Conservation (phyloP, 441 rosid species). For the Croton laevigatus region DNA sequence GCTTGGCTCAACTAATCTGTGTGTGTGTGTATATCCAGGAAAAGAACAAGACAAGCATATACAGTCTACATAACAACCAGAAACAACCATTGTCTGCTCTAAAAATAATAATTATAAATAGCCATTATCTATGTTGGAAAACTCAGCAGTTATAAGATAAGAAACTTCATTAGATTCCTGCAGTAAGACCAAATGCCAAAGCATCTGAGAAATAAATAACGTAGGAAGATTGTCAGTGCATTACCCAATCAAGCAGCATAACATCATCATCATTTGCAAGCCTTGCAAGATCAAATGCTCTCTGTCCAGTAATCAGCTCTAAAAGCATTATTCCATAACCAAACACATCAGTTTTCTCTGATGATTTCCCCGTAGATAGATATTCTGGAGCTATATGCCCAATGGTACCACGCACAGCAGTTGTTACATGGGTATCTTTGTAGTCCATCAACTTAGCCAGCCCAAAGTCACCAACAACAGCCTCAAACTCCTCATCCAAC, state of each 20-base stretch:
- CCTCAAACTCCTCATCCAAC: slow-evolving; percentile 81
- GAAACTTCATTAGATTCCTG: neutral
- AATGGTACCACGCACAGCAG: slow-evolving; percentile 77
- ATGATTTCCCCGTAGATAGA: slow-evolving; percentile 77
- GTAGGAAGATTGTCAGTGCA: neutral
- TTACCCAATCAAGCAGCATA: slow-evolving; percentile 86
- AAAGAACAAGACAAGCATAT: neutral
- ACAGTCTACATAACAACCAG: neutral
- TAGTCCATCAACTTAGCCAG: slow-evolving; percentile 81
- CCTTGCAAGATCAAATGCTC: slow-evolving; percentile 81
- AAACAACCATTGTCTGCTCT: neutral
- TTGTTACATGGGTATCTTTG: slow-evolving; percentile 83
- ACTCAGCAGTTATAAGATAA: neutral
- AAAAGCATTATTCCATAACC: slow-evolving; percentile 87
- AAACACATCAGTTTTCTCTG: slow-evolving; percentile 87
- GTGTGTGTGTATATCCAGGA: neutral
- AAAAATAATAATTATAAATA: too few species aligned
- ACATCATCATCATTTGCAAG: slow-evolving; percentile 78
- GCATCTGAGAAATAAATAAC: neutral
- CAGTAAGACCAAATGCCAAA: neutral
- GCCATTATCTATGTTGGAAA: neutral
- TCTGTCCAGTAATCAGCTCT: slow-evolving; percentile 77
- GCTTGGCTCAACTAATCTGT: too few species aligned
- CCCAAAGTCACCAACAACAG: slow-evolving; percentile 88
- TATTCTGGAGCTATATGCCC: slow-evolving; percentile 89